A percentile compares a stretch with the other conserved stretches of the same genome.
These are phyloP conservation scores for Ligustrum vulgare DNA, from an alignment of 257 asterid species.

Conservation along the genomic window DNA sequence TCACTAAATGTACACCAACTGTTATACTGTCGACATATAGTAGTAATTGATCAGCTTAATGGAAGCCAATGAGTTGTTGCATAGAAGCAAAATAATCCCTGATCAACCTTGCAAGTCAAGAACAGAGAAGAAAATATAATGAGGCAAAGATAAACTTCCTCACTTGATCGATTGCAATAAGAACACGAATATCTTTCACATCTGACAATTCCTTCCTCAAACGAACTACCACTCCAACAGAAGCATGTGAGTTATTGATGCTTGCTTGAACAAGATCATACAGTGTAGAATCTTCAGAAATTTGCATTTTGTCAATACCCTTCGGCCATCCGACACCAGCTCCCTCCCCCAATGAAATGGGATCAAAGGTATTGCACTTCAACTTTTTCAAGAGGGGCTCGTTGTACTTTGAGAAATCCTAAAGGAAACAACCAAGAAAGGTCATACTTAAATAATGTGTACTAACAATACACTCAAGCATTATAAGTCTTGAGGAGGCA, in stretches of 20 bases:
- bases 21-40: slow-evolving; percentile 67
- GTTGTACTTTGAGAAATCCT: slow-evolving; percentile 87
- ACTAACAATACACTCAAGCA: slow-evolving; percentile 12
- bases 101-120: background rate
- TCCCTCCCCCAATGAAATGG: slow-evolving; percentile 90
- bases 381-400: slow-evolving; percentile 56
- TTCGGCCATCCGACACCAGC: slow-evolving; percentile 84
- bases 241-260: slow-evolving; percentile 62
- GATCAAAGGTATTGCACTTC: slow-evolving; percentile 65
- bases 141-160: slow-evolving; percentile 29
- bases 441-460: slow-evolving; percentile 18
- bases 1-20: slow-evolving; percentile 95
- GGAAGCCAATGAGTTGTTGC: slow-evolving; percentile 8
- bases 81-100: slow-evolving; percentile 21
- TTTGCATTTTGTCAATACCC: slow-evolving; percentile 59
- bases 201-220: slow-evolving; percentile 84
- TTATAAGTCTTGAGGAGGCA: slow-evolving; percentile 5
- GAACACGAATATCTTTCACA: slow-evolving; percentile 83
- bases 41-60: slow-evolving; percentile 26
- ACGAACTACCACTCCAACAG: slow-evolving; percentile 89
- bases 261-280: slow-evolving; percentile 77
- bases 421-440: slow-evolving; percentile 26
- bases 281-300: slow-evolving; percentile 70
- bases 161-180: slow-evolving; percentile 93
- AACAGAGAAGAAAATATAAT: slow-evolving; percentile 10